Conservation (phyloP, 768 basidiomycete species). For the Calocera viscosa region DNA sequence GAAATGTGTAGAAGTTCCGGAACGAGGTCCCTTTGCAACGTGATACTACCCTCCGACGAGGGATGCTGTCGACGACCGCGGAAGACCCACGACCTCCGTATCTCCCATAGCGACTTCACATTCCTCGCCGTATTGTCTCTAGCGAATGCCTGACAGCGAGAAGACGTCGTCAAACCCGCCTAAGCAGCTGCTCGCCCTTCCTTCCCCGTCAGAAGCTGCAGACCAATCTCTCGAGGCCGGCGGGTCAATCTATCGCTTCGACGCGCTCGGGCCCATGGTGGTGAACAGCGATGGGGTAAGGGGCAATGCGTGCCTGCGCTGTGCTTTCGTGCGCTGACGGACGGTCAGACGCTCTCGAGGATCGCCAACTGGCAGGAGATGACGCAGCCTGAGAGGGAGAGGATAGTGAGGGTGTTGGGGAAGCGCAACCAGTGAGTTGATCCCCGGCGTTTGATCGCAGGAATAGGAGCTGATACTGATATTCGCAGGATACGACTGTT, state of each 20-base stretch:
- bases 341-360: constrained; percentile 45
- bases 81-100: too few relatives aligned
- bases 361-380: constrained; percentile 54
- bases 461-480: not conserved
- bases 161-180: not conserved
- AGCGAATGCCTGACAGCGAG: not conserved
- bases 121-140: too few relatives aligned
- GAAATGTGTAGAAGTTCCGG: not conserved
- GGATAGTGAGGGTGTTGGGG: constrained; percentile 43
- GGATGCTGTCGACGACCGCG: not conserved
- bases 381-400: constrained; percentile 44
- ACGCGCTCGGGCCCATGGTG: constrained; percentile 10
- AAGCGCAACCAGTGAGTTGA: constrained; percentile 38
- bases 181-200: not conserved
- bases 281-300: constrained; percentile 11
- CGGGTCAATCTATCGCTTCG: not conserved
- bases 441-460: not conserved
- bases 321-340: not conserved
- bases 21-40: not conserved
- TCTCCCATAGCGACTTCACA: too few relatives aligned
- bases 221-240: not conserved
- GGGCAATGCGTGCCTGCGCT: not conserved
- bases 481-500: not conserved
- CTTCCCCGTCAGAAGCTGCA: not conserved
- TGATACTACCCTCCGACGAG: not conserved